Percentiles rank a stretch among this genome's conserved stretches.
These are phyloP conservation scores for Russula dissimulans DNA, from an alignment of 768 basidiomycete species.

Conservation along the genomic window DNA sequence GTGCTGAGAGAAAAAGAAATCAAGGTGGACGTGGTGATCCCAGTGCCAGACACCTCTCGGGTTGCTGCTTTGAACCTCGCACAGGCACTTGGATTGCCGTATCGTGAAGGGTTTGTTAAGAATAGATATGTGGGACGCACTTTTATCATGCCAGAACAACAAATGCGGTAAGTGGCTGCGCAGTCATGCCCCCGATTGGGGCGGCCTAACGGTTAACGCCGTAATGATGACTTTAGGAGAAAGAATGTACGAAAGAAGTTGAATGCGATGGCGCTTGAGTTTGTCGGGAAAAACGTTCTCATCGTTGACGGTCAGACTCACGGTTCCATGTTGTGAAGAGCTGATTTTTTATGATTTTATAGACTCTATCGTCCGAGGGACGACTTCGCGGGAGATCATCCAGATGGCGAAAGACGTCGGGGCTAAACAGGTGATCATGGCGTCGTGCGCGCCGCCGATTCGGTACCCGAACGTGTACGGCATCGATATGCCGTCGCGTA, in stretches of 20 bases:
- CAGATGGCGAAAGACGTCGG: conserved; percentile 99
- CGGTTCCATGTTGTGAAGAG: background rate
- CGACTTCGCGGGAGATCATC: conserved; percentile 96
- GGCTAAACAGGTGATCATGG: conserved; percentile 90
- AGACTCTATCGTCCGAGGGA: conserved; percentile 97
- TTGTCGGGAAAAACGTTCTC: conserved; percentile 82
- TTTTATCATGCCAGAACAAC: conserved; percentile 99
- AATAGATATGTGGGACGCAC: conserved; percentile 97
- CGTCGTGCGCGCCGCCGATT: conserved; percentile 95
- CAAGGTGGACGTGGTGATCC: conserved; percentile 91
- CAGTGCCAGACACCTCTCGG: conserved; percentile 93
- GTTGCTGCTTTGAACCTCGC: conserved; percentile 95
- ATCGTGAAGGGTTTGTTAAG: conserved; percentile 97
- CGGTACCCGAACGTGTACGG: conserved; percentile 97
- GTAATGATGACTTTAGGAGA: conserved; percentile 36
- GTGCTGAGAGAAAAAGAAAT: conserved; percentile 61
- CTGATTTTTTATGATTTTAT: background rate
- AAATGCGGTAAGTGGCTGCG: conserved; percentile 55
- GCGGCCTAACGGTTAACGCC: background rate
- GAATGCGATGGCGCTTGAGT: conserved; percentile 98
- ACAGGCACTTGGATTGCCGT: conserved; percentile 81
- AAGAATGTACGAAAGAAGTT: conserved; percentile 94
- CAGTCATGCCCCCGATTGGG: background rate
- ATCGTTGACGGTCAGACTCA: conserved; percentile 77
- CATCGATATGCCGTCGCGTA: conserved; percentile 96